Base-by-base conservation (phyloP, 345 rosid genomes). In the Eucalyptus brandiana region DNA sequence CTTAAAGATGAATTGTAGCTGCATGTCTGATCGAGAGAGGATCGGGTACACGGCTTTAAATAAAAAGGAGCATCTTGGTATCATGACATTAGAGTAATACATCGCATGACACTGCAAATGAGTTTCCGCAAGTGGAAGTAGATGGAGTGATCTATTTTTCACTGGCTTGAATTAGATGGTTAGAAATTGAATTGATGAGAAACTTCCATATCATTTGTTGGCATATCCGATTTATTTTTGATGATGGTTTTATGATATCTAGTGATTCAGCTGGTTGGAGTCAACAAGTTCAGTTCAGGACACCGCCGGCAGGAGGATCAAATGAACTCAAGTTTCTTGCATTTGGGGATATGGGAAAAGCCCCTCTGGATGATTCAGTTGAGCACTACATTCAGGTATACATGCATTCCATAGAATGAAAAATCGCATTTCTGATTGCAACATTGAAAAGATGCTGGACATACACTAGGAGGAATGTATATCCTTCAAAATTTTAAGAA, bases 311-410 rank as follows among this genome's bases (percentile, higher is more conserved):
- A 3, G 94, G 92, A 88, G 98, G 98, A 80, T 90, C 95, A 34
- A 92, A 91, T 81, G 94, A 93, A 50, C 86, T 93, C 5, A 96
- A 87, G 45, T 96, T 96, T 89, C 89, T 96, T 48, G 93, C 93
- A 65, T 96, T 89, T 60, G 98, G 97, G 19, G 98, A 96, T 49
- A 96, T 96, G 98, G 98, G 97, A 83, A 96, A 96, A 89, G 94
- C 98, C 62, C 98, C 98, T 44, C 92, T 51, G 2, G 98, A 96
- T 90, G 90, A 92, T 76, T 93, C 97, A 86, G 88, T n/a, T 2
- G 98, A 96, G 85, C 98, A 96, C 90, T 96, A 90, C 90, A 93
- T 94, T 87, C 97, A 95, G 95, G 97, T 94, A 54, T 60, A 9
- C 47, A 37, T 58, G 44, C 32, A 65, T 44, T 86, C 58, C 62